phyloP scores from a whole-genome alignment of 345 rosid species.

The Salix udensis region DNA sequence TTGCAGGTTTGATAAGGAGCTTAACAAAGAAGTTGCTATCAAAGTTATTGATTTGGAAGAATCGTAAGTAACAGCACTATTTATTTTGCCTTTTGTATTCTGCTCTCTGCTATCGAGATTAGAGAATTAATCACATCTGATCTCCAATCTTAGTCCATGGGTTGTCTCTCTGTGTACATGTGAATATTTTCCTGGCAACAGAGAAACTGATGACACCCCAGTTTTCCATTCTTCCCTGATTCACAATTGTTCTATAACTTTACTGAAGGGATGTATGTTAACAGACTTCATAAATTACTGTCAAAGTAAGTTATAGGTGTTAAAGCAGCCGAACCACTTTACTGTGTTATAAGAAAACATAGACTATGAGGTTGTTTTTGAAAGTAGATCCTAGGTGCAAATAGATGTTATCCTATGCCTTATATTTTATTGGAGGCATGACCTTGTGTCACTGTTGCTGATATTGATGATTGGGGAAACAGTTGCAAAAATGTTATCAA shows the following conservation, averaged over 20 bases:
- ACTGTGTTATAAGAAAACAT: background rate
- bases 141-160: background rate
- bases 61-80: slow-evolving; percentile 61
- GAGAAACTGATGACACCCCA: background rate
- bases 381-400: background rate
- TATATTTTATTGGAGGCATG: background rate
- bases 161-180: background rate
- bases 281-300: background rate
- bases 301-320: background rate
- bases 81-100: background rate
- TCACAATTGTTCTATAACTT: background rate
- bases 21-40: slow-evolving; percentile 94
- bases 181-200: background rate
- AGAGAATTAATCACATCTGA: too few relatives aligned
- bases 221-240: background rate
- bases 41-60: slow-evolving; percentile 99
- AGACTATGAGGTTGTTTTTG: background rate
- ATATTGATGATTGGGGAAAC: background rate
- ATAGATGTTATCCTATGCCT: background rate
- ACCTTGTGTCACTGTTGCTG: background rate
- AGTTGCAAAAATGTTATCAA: background rate
- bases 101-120: background rate
- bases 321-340: background rate
- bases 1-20: slow-evolving; percentile 90
- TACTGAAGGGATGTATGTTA: background rate